Base-by-base conservation (phyloP, 768 basidiomycete genomes). In the Mycena latifolia region DNA sequence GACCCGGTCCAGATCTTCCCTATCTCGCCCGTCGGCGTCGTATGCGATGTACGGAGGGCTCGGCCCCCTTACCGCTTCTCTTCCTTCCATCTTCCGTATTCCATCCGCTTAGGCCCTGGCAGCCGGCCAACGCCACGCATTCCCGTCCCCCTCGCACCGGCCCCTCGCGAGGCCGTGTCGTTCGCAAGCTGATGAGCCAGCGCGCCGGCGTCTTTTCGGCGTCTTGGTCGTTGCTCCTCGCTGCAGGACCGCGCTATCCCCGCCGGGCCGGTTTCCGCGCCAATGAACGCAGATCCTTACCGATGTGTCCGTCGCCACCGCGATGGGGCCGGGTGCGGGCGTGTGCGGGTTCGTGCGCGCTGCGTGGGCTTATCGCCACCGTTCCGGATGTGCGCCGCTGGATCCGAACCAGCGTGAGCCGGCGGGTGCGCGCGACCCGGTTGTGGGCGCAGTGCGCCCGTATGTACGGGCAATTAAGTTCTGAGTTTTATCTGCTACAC, bases 121-220 rank as follows among this genome's bases (percentile, higher is more conserved):
- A 14, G 39, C 39, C 39, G 15, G 39, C 18, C 39, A 14, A 39
- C 18, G 39, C 18, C 39, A 39, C 39, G 7, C 39, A 39, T 39
- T 11, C 18, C 39, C 39, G 39, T 15, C 17, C 39, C 45, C 20
- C 24, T 46, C 45, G 20, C 45, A 46, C 24, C 45, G 45, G 22
- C n/a, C n/a, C 45, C 20, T 24, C 45, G 45, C n/a, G n/a, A n/a
- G 7, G 27, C 48, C 27, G 25, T 27, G 48, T 28, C 48, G 46
- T 24, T 24, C 22, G 24, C 46, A 24, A 22, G 43, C 25, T 37
- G 58, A 60, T 24, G 59, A 52, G n/a, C 59, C 59, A 43, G 59
- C 59, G 22, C 50, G 28, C 50, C 48, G 58, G 58, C 27, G 24
- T 51, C 33, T 31, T 61, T 27, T 55, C 43, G 39, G 39, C 39